Base-by-base conservation (phyloP, 2,329 filamentous ascomycete species). In the Rhinocladiella mackenziei region DNA sequence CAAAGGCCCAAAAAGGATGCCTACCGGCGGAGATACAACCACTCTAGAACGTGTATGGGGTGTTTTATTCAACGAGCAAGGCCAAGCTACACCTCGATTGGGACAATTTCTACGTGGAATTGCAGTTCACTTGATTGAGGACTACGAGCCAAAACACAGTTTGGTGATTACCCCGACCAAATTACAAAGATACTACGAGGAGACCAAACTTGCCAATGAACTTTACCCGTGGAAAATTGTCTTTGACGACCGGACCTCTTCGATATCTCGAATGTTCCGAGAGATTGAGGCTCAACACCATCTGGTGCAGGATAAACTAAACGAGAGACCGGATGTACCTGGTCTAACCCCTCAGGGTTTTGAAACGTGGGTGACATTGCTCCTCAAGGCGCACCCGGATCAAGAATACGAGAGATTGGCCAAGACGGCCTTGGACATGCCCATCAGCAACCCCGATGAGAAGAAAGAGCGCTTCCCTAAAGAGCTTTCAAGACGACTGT, bases 101-200 rank as follows among this genome's bases (percentile, higher is more conserved):
- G 77, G 77, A 0, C 78, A 89, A 53, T 80, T 92, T 28, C 67
- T 94, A 36, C 73, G 80, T 43, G 86, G 86, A 0, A 70, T 94
- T 44, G 86, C 86, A 9, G 73, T 79, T 41, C 82, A 88, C 60
- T 68, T 94, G 58, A 81, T 86, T 54, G 78, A 84, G 43, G 76
- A 86, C 53, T 84, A 82, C 58, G 70, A 79, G 34, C 83, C 84
- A 1, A 77, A 75, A 51, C 75, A 76, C 37, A 83, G 76, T 23
- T 68, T 91, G 11, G 84, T 92, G 30, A 74, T 94, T 25, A 78
- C 83, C 0, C 87, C 88, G 0, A 68, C 78, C 4, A 92, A 92
- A 66, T 76, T 95, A 70, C 73, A 78, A 10, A 73, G 75, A 35
- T 86, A 89, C 55, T 94, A 94, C 60, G 71, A 76, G 11, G 76